Evolutionary conservation across 1,139 yeast genomes (phyloP).

Genomic region (Yamadazyma friedrichii): DNA sequence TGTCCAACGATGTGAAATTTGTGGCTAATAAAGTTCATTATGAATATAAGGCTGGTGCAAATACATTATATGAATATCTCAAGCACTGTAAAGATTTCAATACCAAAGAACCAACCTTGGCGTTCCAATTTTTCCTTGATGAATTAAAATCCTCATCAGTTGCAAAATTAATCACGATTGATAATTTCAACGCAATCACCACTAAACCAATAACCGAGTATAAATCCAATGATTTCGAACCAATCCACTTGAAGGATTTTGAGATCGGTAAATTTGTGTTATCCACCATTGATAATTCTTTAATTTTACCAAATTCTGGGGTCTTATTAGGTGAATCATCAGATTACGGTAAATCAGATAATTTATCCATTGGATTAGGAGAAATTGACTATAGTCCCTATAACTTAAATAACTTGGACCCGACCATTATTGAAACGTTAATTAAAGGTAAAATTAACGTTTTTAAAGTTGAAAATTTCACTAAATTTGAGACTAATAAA

Average conservation of each 20-base stretch:
- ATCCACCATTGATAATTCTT: slow-evolving; percentile 55
- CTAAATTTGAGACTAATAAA: slow-evolving; percentile 52
- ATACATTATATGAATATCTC: slow-evolving; percentile 42
- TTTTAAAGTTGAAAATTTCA: slow-evolving; percentile 49
- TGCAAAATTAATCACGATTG: slow-evolving; percentile 73
- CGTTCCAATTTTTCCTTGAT: slow-evolving; percentile 53
- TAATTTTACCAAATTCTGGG: slow-evolving; percentile 57
- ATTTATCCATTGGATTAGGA: slow-evolving; percentile 64
- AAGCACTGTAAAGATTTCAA: slow-evolving; percentile 42
- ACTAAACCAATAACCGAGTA: slow-evolving; percentile 59
- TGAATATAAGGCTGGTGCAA: slow-evolving; percentile 39
- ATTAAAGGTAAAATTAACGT: slow-evolving; percentile 48
- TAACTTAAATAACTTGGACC: slow-evolving; percentile 51
- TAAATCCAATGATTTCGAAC: slow-evolving; percentile 54
- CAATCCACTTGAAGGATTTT: slow-evolving; percentile 61
- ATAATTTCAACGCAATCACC: slow-evolving; percentile 68
- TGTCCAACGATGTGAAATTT: slow-evolving; percentile 45
- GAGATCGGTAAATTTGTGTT: slow-evolving; percentile 66
- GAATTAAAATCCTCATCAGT: slow-evolving; percentile 49
- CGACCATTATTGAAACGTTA: slow-evolving; percentile 47
- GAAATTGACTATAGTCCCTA: slow-evolving; percentile 58
- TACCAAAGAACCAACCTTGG: slow-evolving; percentile 30
- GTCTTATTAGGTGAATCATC: slow-evolving; percentile 61
- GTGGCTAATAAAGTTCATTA: slow-evolving; percentile 32
- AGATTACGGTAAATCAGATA: slow-evolving; percentile 26